phyloP scores from a whole-genome alignment of 2,329 filamentous ascomycete species.

The Emydomyces testavorans region DNA sequence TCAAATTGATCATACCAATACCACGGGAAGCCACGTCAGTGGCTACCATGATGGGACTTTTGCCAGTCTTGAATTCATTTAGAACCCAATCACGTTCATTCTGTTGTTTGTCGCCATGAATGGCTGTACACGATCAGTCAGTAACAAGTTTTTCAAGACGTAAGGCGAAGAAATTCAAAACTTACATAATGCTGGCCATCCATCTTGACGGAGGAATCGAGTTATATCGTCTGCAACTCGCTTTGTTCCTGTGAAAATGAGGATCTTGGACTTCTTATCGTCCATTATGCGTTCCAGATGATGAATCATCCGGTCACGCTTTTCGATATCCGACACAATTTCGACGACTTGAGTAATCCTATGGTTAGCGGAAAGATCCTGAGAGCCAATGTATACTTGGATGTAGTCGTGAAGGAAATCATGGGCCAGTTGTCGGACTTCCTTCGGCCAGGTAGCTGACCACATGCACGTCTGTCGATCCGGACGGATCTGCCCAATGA shows the following conservation, averaged over 20 bases:
- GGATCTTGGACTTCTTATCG: constrained; percentile 83
- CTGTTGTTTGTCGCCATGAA: constrained; percentile 98
- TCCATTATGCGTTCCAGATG: constrained; percentile 98
- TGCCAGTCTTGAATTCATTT: constrained; percentile 98
- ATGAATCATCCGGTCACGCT: constrained; percentile 94
- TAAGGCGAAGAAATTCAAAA: constrained; percentile 18
- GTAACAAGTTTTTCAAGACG: constrained; percentile 23
- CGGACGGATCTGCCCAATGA: constrained; percentile 91
- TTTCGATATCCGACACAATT: constrained; percentile 91
- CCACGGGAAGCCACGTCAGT: constrained; percentile 99
- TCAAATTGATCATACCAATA: constrained; percentile 90
- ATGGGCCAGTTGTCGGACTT: constrained; percentile 79
- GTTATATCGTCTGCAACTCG: constrained; percentile 97
- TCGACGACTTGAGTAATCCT: constrained; percentile 96
- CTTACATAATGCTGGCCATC: constrained; percentile 93
- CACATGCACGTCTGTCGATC: constrained; percentile 99
- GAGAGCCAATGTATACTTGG: constrained; percentile 95
- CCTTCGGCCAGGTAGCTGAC: constrained; percentile 98
- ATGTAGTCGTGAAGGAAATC: constrained; percentile 95
- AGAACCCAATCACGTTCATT: constrained; percentile 99
- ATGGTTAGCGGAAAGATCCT: constrained; percentile 94
- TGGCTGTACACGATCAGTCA: constrained; percentile 49
- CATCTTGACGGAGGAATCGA: constrained; percentile 90
- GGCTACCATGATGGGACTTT: constrained; percentile 99
- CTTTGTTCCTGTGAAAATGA: constrained; percentile 79